These are phyloP conservation scores for Papilionanthe hybrid DNA, from an alignment of 116 monocot genomes.

Conservation along the genomic window DNA sequence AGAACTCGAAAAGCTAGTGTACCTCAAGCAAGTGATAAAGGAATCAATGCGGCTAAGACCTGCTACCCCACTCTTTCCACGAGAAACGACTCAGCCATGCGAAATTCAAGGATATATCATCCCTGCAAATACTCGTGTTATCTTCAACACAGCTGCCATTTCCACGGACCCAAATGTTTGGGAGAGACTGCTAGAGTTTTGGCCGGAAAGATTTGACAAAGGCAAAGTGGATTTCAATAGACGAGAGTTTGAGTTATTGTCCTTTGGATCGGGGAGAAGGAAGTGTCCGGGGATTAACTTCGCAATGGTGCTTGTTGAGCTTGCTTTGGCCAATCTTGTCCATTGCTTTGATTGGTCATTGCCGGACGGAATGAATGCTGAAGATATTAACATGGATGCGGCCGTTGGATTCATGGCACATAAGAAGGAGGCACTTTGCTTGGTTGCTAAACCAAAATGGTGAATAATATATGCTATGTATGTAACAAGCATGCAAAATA, in stretches of 20 bases:
- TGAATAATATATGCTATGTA: too few relatives aligned
- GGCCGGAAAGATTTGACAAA: neutral
- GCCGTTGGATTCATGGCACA: too few relatives aligned
- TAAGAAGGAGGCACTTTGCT: too few relatives aligned
- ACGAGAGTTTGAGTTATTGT: slow-evolving; percentile 17
- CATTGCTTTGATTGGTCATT: slow-evolving; percentile 24
- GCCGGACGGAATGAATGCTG: slow-evolving; percentile 11
- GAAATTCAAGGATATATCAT: neutral
- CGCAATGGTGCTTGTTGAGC: neutral
- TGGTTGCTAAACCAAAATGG: too few relatives aligned
- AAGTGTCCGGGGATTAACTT: slow-evolving; percentile 13
- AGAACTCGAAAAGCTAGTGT: too few relatives aligned
- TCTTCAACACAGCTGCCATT: neutral
- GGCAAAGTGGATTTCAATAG: slow-evolving; percentile 6
- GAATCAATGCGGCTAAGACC: neutral
- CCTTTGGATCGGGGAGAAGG: slow-evolving; percentile 18
- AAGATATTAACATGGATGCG: slow-evolving; percentile 16
- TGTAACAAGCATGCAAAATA: too few relatives aligned
- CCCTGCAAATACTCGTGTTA: neutral
- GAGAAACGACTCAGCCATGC: slow-evolving; percentile 14
- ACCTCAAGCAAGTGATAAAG: too few relatives aligned
- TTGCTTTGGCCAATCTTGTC: slow-evolving; percentile 15
- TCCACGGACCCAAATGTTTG: neutral
- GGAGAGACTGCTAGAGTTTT: neutral
- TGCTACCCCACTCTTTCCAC: slow-evolving; percentile 16